Conservation (phyloP, 164 flowering plant species). For the Aristolochia fimbriata region DNA sequence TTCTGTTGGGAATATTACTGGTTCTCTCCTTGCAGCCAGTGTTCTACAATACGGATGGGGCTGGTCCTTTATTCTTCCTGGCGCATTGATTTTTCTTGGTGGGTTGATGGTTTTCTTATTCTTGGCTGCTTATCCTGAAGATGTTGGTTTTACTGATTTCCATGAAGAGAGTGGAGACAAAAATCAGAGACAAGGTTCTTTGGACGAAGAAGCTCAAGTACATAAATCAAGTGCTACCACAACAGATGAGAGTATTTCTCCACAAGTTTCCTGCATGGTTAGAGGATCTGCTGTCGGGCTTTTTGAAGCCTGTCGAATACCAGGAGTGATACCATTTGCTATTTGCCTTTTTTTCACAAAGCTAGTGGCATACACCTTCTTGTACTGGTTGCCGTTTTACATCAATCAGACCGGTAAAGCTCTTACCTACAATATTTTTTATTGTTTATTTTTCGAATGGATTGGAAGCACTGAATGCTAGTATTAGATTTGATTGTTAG, state of each 20-base stretch:
- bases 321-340: slow-evolving; percentile 90
- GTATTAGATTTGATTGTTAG: too few relatives aligned
- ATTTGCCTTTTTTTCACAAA: slow-evolving; percentile 84
- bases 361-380: slow-evolving; percentile 94
- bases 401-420: slow-evolving; percentile 75
- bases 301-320: slow-evolving; percentile 65
- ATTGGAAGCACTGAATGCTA: too few relatives aligned
- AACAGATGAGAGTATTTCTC: slow-evolving; percentile 4
- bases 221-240: slow-evolving; percentile 10
- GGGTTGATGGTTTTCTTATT: slow-evolving; percentile 71
- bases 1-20: slow-evolving; percentile 71
- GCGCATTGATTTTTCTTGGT: slow-evolving; percentile 45
- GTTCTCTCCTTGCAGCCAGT: slow-evolving; percentile 72
- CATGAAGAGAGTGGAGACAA: slow-evolving; percentile 12
- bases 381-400: slow-evolving; percentile 94
- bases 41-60: slow-evolving; percentile 89
- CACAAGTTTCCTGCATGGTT: slow-evolving; percentile 16
- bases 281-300: slow-evolving; percentile 55
- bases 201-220: slow-evolving; percentile 35
- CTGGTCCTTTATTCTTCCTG: slow-evolving; percentile 86
- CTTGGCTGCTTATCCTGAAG: slow-evolving; percentile 85
- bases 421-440: slow-evolving; percentile 1
- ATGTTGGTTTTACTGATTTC: slow-evolving; percentile 47
- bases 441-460: too few relatives aligned
- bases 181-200: slow-evolving; percentile 6